These are phyloP conservation scores for Tuber borchii DNA, from an alignment of 495 filamentous ascomycete species.

Conservation along the genomic window DNA sequence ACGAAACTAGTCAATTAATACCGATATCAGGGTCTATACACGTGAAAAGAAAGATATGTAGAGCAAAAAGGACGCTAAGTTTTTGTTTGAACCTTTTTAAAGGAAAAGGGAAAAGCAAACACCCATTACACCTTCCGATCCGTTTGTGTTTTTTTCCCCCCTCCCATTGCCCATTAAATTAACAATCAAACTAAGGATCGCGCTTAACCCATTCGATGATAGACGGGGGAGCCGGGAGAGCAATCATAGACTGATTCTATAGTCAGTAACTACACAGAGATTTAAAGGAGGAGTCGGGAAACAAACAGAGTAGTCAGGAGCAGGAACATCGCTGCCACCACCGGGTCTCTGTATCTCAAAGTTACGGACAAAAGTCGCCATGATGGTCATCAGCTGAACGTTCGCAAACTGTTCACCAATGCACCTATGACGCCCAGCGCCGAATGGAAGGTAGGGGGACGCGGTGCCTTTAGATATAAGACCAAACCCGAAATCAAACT, in stretches of 20 bases:
- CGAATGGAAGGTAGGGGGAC: conserved; percentile 90
- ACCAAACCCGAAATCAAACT: conserved; percentile 91
- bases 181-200: conserved; percentile 31
- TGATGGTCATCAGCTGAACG: conserved; percentile 78
- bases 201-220: conserved; percentile 36
- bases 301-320: conserved; percentile 74
- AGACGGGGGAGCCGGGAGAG: conserved; percentile 31
- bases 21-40: not conserved
- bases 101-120: not conserved
- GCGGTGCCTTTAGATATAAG: conserved; percentile 76
- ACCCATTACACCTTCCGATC: not conserved
- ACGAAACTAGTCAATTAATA: not conserved
- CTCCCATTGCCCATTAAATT: not conserved
- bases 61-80: not conserved
- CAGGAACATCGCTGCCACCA: conserved; percentile 61
- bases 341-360: conserved; percentile 69
- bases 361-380: conserved; percentile 66
- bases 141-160: not conserved
- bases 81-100: not conserved
- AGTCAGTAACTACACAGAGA: not conserved
- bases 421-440: conserved; percentile 85
- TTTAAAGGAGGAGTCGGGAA: conserved; percentile 38
- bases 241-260: conserved; percentile 33
- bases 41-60: not conserved
- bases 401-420: conserved; percentile 98